Base-by-base conservation (phyloP, 2,329 filamentous ascomycete genomes). In the Fusarium coicis region DNA sequence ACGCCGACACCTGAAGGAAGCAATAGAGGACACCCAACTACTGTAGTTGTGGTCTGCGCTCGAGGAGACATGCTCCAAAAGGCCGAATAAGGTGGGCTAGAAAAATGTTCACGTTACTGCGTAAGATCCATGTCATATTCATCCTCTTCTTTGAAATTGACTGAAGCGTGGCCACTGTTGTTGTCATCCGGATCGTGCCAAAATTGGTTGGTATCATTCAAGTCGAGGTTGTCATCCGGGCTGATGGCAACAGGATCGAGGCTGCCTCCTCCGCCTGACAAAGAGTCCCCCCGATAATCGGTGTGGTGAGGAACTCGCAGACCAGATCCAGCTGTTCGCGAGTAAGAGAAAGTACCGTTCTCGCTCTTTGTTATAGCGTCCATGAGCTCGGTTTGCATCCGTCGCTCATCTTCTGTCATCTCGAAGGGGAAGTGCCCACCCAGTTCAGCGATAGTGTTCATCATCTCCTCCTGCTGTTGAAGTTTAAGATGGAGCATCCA, bases 301-400 rank as follows among this genome's bases (percentile, higher is more conserved):
- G 96, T 99, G 82, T 96, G 95, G 74, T 95, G 93, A 23, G 96
- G 96, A 14, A 99, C 96, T 34, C 96, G 91, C 37, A 98, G 89
- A 19, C 96, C 95, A 59, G 91, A 94, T 40, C 96, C 96, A 34
- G 93, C 90, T 21, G 90, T 91, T 68, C 96, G 92, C 30, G 94
- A 93, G 84, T 99, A 99, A 18, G 90, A 89, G 80, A 97, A 95
- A n/a, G 88, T 91, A 39, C 87, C 87, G 12, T 88, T 85, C 49
- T 93, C 92, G 73, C 95, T 96, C 86, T 93, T 95, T 80, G 92
- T 87, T 79, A 98, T 90, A 23, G 96, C 93, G 78, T 97, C 94
- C 80, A 95, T 88, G 53, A 98, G 90, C 82, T 99, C 96, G 3
- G 93, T 94, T 73, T 95, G 93, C 96, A 99, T 98, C 46, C 96